Conservation (phyloP, 139 green algal genomes). For the Chlorella vulgaris region DNA sequence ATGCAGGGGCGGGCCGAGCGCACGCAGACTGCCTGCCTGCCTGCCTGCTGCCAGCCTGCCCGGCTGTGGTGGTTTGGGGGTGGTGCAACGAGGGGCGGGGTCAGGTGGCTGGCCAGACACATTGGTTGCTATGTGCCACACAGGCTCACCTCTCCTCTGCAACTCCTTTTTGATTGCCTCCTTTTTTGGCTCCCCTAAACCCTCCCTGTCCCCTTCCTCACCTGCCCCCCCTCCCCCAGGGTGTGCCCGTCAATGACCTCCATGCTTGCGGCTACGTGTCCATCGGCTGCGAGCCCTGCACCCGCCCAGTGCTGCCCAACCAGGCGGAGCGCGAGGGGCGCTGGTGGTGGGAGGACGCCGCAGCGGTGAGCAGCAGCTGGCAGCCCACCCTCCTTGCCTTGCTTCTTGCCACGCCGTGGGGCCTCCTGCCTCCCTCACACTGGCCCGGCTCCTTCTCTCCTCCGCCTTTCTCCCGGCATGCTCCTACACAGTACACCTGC, state of each 20-base stretch:
- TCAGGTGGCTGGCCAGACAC: no score
- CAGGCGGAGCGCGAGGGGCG: slow-evolving; percentile 97
- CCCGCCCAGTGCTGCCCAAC: slow-evolving; percentile 91
- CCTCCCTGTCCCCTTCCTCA: background rate
- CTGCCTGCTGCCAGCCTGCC: background rate
- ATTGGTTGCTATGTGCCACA: no score
- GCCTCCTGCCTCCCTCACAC: background rate
- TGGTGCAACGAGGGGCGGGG: no score
- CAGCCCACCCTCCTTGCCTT: background rate
- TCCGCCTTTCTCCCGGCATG: no score
- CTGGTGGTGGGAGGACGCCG: slow-evolving; percentile 99
- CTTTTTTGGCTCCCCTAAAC: background rate
- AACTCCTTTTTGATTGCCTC: no score
- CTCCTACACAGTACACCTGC: background rate
- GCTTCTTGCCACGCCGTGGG: background rate
- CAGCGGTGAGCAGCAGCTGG: slow-evolving; percentile 36
- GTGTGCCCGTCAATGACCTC: slow-evolving; percentile 92
- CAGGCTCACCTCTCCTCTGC: no score
- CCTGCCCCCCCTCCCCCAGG: slow-evolving; percentile 34
- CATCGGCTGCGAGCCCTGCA: slow-evolving; percentile 99
- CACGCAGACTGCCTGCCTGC: no score
- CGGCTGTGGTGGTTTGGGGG: no score
- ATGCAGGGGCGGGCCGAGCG: no score
- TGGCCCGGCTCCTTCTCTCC: background rate
- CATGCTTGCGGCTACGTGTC: slow-evolving; percentile 92